Conservation (phyloP, 2,329 filamentous ascomycete species). For the Monilinia fructicola region DNA sequence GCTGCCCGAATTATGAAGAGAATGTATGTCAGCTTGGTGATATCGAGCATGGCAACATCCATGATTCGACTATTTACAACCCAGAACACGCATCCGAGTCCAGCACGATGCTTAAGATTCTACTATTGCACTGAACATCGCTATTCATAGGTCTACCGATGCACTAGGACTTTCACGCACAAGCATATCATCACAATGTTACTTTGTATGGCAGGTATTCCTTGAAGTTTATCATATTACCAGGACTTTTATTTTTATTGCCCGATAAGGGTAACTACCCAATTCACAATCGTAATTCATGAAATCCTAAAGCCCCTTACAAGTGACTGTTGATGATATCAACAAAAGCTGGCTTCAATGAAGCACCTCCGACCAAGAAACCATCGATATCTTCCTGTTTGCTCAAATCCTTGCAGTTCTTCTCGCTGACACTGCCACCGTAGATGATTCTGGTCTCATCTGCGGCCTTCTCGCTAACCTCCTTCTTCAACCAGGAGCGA, state of each 20-base stretch:
- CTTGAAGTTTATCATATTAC: not conserved
- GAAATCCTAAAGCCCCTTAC: conserved; percentile 32
- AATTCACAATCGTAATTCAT: conserved; percentile 30
- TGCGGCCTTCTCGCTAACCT: conserved; percentile 71
- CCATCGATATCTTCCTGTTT: conserved; percentile 96
- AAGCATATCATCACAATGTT: not conserved
- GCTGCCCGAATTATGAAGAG: not conserved
- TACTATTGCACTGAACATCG: not conserved
- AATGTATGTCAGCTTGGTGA: not conserved
- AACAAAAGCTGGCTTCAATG: conserved; percentile 89
- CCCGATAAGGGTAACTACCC: not conserved
- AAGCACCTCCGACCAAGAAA: conserved; percentile 94
- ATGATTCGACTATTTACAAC: not conserved
- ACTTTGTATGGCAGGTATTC: not conserved
- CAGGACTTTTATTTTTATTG: conserved; percentile 7
- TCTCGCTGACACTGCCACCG: conserved; percentile 93
- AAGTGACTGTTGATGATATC: conserved; percentile 66
- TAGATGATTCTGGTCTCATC: conserved; percentile 94
- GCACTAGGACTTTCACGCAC: not conserved
- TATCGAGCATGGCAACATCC: not conserved
- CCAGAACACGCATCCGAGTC: not conserved
- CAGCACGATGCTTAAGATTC: not conserved
- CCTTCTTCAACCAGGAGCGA: conserved; percentile 79
- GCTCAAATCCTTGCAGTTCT: conserved; percentile 93
- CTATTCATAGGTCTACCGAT: conserved; percentile 5